phyloP scores from a whole-genome alignment of 2,329 filamentous ascomycete species.

The Zasmidium angulare region DNA sequence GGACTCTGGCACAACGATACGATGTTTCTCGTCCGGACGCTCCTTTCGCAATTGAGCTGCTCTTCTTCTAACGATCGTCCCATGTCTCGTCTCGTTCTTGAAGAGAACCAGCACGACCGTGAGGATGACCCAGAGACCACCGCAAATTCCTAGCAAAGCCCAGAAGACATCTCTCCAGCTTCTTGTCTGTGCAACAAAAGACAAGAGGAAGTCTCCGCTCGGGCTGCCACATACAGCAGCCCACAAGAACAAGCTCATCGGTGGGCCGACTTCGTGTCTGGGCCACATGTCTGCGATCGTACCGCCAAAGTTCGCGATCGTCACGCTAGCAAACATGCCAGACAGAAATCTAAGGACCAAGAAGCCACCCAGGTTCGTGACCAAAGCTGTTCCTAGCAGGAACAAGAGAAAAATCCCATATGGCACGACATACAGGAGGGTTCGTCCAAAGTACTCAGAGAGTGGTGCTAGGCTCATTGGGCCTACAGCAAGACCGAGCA shows the following conservation, averaged over 20 bases:
- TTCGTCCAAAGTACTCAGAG: constrained; percentile 47
- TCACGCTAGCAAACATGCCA: constrained; percentile 49
- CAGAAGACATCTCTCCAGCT: constrained; percentile 49
- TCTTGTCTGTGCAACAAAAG: constrained; percentile 44
- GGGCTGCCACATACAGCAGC: constrained; percentile 49
- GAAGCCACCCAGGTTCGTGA: constrained; percentile 41
- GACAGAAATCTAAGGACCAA: constrained; percentile 45
- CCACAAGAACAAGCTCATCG: constrained; percentile 46
- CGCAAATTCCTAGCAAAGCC: constrained; percentile 48
- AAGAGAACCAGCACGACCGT: constrained; percentile 37
- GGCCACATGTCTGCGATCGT: constrained; percentile 52
- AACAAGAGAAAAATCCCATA: constrained; percentile 45
- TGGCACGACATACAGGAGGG: constrained; percentile 44
- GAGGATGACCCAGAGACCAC: constrained; percentile 47
- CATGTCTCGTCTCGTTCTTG: constrained; percentile 46
- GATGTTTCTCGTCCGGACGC: constrained; percentile 40
- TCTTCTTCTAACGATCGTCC: constrained; percentile 41
- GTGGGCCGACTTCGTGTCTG: constrained; percentile 45
- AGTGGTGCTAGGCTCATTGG: constrained; percentile 48
- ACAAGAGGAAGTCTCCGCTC: constrained; percentile 48
- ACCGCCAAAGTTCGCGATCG: constrained; percentile 51
- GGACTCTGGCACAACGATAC: neutral
- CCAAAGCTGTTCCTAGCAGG: constrained; percentile 44
- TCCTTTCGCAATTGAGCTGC: constrained; percentile 27
- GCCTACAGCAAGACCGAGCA: constrained; percentile 49